Evolutionary conservation across 2,329 filamentous ascomycete genomes (phyloP), one percentile per base, ranked within the genome.

Genomic region (Lasiodiplodia citricola): DNA sequence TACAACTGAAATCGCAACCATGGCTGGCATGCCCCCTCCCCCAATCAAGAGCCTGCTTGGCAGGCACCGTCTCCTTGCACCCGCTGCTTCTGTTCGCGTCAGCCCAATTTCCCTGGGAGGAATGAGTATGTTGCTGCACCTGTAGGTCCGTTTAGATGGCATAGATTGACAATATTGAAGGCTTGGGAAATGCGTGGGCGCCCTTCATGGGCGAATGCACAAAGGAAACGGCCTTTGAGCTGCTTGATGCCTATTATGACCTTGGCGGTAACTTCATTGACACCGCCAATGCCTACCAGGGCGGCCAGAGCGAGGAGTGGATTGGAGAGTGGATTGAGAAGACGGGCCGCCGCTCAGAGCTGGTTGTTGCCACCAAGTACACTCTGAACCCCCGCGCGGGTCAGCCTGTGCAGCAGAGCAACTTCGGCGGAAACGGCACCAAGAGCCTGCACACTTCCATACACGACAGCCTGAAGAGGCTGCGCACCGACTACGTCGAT

Each of bases 401-500:
- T 14, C 16, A 55, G 51, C 50, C n/a, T 47, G 51, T 8, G 37
- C 23, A 50, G 47, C 14, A 60, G 25, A 35, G 23, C 65, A 52
- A 86, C 71, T 83, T 77, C 66, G 76, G 76, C 6, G 83, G 83
- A 0, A 81, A 82, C 71, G 72, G 72, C 50, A 75, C 77, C 21
- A 82, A 81, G 70, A 77, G 74, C 13, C 74, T 83, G 25, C 76
- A 74, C 18, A 60, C 80, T 51, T 80, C 78, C 31, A 70, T 83
- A 6, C 78, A 79, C 31, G 78, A 76, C 6, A 79, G 76, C 11
- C 70, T 83, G 31, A 79, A 75, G 68, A 90, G 88, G 79, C 83
- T 90, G 65, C 84, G 89, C 78, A 92, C 90, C 0, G 84, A 87
- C 65, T 93, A 92, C 74, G 88, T 93, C 68, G 91, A 93, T 74